Evolutionary conservation across 257 asterid genomes (phyloP).

Genomic region (Nicotiana sylvestris): DNA sequence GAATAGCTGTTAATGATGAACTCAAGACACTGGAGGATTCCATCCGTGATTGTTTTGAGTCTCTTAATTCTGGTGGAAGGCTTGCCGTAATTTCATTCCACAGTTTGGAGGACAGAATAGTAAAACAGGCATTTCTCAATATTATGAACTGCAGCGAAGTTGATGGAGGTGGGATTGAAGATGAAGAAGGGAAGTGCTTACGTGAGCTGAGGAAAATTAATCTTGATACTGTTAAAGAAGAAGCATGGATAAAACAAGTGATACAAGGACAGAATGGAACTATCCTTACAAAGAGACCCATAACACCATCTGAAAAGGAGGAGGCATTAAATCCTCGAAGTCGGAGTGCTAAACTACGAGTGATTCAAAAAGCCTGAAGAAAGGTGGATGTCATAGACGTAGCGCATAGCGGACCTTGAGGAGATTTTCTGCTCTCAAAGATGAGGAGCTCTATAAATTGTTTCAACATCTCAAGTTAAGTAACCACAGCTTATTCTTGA

Average conservation of each 20-base stretch:
- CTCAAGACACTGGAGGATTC: slow-evolving; percentile 71
- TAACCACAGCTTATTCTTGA: neutral
- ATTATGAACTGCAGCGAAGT: slow-evolving; percentile 36
- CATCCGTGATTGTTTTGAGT: slow-evolving; percentile 51
- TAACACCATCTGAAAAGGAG: slow-evolving; percentile 82
- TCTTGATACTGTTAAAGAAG: slow-evolving; percentile 29
- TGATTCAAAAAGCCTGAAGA: slow-evolving; percentile 66
- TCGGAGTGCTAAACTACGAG: slow-evolving; percentile 92
- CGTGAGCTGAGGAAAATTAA: slow-evolving; percentile 6
- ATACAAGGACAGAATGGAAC: slow-evolving; percentile 49
- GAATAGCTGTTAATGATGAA: slow-evolving; percentile 96
- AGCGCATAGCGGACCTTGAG: neutral
- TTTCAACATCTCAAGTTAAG: neutral
- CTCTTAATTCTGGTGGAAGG: slow-evolving; percentile 82
- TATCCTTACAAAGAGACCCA: slow-evolving; percentile 85
- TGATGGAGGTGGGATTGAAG: slow-evolving; percentile 18
- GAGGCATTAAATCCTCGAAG: slow-evolving; percentile 77
- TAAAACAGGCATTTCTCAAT: slow-evolving; percentile 79
- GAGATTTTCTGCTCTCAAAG: neutral
- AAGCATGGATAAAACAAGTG: slow-evolving; percentile 72
- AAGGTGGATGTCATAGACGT: neutral
- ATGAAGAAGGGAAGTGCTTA: slow-evolving; percentile 14
- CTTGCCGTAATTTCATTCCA: slow-evolving; percentile 91
- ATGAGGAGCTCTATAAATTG: slow-evolving; percentile 5
- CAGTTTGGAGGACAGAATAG: slow-evolving; percentile 94